A percentile compares a stretch with the other conserved stretches of the same genome.
phyloP scores from a whole-genome alignment of 352 stramenopile genomes.

The Elongisporangium prolatum region DNA sequence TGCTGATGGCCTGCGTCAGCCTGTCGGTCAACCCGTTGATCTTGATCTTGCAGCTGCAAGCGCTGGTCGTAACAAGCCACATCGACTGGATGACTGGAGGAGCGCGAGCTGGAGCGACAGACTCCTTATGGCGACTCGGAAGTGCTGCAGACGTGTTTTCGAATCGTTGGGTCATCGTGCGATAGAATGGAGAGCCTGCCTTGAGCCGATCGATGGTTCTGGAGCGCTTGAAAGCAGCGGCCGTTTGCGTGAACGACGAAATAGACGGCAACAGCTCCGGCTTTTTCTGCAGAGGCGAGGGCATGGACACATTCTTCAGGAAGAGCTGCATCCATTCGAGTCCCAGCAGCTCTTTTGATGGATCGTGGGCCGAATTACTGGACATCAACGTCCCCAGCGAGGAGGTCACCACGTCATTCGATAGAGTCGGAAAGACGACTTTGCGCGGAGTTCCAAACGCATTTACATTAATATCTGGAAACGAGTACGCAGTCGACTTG shows the following conservation, averaged over 20 bases:
- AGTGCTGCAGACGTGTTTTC: neutral
- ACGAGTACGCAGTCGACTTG: constrained; percentile 1
- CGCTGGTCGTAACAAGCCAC: constrained; percentile 30
- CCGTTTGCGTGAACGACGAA: constrained; percentile 13
- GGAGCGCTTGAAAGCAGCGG: constrained; percentile 29
- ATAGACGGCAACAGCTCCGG: constrained; percentile 21
- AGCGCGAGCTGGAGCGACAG: constrained; percentile 4
- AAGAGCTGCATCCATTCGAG: constrained; percentile 29
- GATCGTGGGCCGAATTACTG: constrained; percentile 5
- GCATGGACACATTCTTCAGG: constrained; percentile 18
- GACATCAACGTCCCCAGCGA: constrained; percentile 27
- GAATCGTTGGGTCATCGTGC: constrained; percentile 31
- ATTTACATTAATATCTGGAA: constrained; percentile 19
- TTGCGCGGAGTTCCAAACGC: constrained; percentile 21
- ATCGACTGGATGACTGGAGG: constrained; percentile 19
- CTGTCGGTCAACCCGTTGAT: constrained; percentile 18
- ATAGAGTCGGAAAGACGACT: constrained; percentile 23
- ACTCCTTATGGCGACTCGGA: neutral
- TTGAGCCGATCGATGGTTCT: constrained; percentile 33
- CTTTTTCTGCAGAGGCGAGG: constrained; percentile 20
- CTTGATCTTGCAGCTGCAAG: constrained; percentile 18
- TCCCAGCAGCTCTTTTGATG: neutral
- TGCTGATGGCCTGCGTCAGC: constrained; percentile 15
- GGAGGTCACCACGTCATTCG: constrained; percentile 19
- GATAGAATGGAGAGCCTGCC: constrained; percentile 22